phyloP scores from a whole-genome alignment of 495 filamentous ascomycete species.

The Penicillium cinerascens region DNA sequence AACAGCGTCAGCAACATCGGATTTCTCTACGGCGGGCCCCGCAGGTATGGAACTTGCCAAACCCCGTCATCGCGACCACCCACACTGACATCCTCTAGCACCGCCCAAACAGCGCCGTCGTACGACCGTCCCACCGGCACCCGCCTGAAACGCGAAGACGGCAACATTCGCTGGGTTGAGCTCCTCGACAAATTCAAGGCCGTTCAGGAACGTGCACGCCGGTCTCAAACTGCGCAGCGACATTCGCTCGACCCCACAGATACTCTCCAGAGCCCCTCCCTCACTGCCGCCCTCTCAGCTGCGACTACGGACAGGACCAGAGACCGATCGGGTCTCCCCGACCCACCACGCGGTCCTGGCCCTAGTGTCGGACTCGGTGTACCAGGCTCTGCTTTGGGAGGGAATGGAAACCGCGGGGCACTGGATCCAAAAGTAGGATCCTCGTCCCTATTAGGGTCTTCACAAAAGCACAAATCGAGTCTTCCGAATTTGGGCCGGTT shows the following conservation, averaged over 20 bases:
- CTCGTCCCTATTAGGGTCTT: conserved; percentile 35
- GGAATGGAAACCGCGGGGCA: conserved; percentile 3
- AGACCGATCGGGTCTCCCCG: conserved; percentile 40
- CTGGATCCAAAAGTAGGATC: conserved; percentile 10
- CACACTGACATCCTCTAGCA: conserved; percentile 13
- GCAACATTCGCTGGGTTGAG: conserved; percentile 89
- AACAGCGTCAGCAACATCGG: conserved; percentile 97
- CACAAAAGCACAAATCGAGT: conserved; percentile 58
- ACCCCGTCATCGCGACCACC: conserved; percentile 1
- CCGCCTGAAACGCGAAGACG: conserved; percentile 62
- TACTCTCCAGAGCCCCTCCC: conserved; percentile 21
- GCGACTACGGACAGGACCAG: conserved; percentile 38
- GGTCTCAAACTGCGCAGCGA: conserved; percentile 41
- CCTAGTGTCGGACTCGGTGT: conserved; percentile 4
- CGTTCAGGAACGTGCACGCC: conserved; percentile 77
- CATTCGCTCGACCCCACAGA: conserved; percentile 26
- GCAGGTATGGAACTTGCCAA: conserved; percentile 61
- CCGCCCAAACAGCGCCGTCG: conserved; percentile 13
- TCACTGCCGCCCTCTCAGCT: conserved; percentile 32
- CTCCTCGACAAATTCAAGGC: conserved; percentile 92
- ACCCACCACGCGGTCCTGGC: conserved; percentile 32
- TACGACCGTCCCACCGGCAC: conserved; percentile 65
- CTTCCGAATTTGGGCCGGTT: conserved; percentile 68
- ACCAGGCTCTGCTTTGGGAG: conserved; percentile 19
- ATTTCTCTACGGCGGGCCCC: conserved; percentile 79